Base-by-base conservation (phyloP, 257 asterid genomes). In the Salvia hispanica region DNA sequence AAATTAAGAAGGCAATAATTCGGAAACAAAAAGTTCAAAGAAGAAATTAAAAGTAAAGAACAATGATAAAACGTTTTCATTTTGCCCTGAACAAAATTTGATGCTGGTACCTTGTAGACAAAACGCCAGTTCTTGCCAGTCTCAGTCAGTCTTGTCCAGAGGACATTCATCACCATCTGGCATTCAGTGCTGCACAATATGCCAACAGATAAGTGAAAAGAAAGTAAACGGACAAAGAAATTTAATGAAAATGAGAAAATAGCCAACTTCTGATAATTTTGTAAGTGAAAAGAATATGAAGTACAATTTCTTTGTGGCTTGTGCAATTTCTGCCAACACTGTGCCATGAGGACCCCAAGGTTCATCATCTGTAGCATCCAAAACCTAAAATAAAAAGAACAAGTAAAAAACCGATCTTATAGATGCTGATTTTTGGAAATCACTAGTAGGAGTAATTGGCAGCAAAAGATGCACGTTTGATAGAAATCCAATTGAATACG, bases 301-400 rank as follows among this genome's bases (percentile, higher is more conserved):
- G 64, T 89, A 91, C 98, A 86, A 85, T 87, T 89, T 89, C 75
- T 87, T 91, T 39, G 98, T 91, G 34, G 96, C 96, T 75, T 77
- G 88, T 62, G 98, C 95, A 59, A 91, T 89, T 85, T 91, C 98
- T 69, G 95, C 86, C 94, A 91, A 78, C 61, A 78, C 94, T 37
- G 98, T 89, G 65, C 98, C 98, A 73, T 91, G 98, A 78, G 98
- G 98, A 73, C 98, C 98, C 98, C 98, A 91, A 54, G 96, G 96
- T 75, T 91, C 98, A 44, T 91, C 95, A 63, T 91, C 98, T 25
- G 98, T 91, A 18, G 98, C 98, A 82, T 91, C 98, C 86, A 91
- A 66, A 74, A 87, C 98, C 98, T 92, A 73, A 36, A 21, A 52
- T 66, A 40, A 69, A 34, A 52, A 25, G 64, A 68, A 72, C 18